Base-by-base conservation (phyloP, 441 rosid species). In the Mallotus repandus region DNA sequence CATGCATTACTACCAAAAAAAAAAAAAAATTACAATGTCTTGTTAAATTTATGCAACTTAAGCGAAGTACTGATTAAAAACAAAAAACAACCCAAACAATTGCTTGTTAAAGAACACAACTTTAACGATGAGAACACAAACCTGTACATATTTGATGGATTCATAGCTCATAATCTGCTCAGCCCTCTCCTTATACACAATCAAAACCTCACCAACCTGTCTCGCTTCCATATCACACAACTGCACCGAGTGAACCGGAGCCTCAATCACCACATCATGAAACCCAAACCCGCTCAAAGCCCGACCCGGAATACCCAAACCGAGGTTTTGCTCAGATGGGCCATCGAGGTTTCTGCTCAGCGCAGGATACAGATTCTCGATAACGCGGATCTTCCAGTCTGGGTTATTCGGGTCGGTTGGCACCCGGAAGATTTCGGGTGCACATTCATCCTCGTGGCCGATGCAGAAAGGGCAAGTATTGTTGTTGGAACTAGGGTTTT, bases 191-290 rank as follows among this genome's bases (percentile, higher is more conserved):
- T 74, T 87, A 75, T 83, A 87, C 0, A 90, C 86, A 67, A 89
- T 77, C 77, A 95, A 66, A 49, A 95, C 92, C 46, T 88, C 84
- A 11, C 94, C 85, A 53, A 88, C 81, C 81, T 84, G 89, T 9
- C 74, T 78, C 18, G 83, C 76, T 43, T 81, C 80, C 79, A 91
- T 68, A 73, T 90, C 91, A 46, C 80, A 70, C 54, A 93, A 72
- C 74, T 84, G 85, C 64, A 88, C 85, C 18, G 88, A 87, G 77
- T 95, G 98, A 78, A 84, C 57, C 9, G 98, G 95, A 5, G 88
- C 66, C 80, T 95, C 96, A 46, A 92, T 87, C 82, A 92, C 91
- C 68, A 92, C 97, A 71, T 94, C 93, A 52, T 92, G 99, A 70
- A 89, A 89, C 60, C 97, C 98, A 57, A 89, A 85, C 49, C 97